phyloP scores from a whole-genome alignment of 805 yeast species.

The Zygosaccharomyces bisporus region DNA sequence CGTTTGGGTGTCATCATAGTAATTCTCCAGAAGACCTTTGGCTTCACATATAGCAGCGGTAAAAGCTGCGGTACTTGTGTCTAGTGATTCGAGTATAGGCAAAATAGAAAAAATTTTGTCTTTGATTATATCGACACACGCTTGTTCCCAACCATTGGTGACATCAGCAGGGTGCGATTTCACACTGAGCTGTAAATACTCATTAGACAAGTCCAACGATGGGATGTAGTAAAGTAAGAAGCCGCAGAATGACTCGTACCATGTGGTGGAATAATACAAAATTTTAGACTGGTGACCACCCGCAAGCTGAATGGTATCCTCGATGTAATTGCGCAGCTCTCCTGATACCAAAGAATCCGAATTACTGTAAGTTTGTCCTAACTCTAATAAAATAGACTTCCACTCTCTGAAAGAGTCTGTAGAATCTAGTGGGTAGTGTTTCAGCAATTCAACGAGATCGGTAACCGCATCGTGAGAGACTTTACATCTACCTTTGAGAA shows the following conservation, averaged over 20 bases:
- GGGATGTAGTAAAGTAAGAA: conserved; percentile 61
- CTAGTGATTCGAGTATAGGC: conserved; percentile 55
- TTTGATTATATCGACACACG: conserved; percentile 53
- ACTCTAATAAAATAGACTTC: conserved; percentile 34
- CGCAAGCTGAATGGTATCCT: conserved; percentile 34
- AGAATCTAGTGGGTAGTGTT: conserved; percentile 37
- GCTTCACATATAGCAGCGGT: conserved; percentile 60
- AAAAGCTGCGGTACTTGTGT: conserved; percentile 61
- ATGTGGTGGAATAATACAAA: conserved; percentile 47
- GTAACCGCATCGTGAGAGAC: conserved; percentile 30
- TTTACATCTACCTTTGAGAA: conserved; percentile 23
- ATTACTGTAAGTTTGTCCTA: conserved; percentile 26
- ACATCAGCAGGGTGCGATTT: conserved; percentile 37
- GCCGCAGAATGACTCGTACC: conserved; percentile 66
- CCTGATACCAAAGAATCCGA: conserved; percentile 25
- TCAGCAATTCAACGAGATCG: conserved; percentile 36
- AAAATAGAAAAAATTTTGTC: conserved; percentile 56
- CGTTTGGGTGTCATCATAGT: conserved; percentile 30
- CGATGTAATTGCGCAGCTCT: conserved; percentile 31
- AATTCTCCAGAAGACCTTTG: conserved; percentile 51
- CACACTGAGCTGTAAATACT: conserved; percentile 40
- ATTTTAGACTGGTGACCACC: conserved; percentile 46
- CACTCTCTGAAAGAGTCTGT: conserved; percentile 37
- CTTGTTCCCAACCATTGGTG: conserved; percentile 48
- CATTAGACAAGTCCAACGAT: conserved; percentile 40